These are phyloP conservation scores for Candida ipomoeae DNA, from an alignment of 805 yeast genomes.

Conservation along the genomic window DNA sequence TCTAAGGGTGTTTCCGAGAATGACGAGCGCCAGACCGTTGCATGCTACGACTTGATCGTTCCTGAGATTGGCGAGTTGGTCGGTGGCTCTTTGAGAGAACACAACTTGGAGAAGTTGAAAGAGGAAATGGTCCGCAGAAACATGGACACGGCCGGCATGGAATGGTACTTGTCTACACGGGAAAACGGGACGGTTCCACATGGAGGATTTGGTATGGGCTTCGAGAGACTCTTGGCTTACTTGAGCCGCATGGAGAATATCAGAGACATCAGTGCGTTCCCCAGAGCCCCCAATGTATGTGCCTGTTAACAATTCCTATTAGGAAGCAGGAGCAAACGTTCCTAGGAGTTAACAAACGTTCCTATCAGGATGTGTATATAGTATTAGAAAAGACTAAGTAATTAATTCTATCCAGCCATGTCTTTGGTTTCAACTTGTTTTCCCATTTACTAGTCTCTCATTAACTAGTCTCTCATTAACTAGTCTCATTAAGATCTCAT, in stretches of 20 bases:
- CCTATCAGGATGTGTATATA: no score
- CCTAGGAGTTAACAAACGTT: no score
- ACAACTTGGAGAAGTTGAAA: slow-evolving; percentile 45
- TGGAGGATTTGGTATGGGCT: slow-evolving; percentile 96
- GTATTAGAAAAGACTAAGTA: no score
- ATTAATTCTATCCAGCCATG: no score
- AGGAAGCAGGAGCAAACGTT: no score
- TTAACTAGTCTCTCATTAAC: no score
- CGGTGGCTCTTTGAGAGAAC: slow-evolving; percentile 94
- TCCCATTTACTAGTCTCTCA: no score
- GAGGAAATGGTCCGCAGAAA: slow-evolving; percentile 47
- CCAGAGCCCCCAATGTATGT: slow-evolving; percentile 55
- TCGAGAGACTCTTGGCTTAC: slow-evolving; percentile 78
- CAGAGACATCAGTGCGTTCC: slow-evolving; percentile 83
- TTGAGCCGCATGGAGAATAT: slow-evolving; percentile 73
- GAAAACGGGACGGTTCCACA: slow-evolving; percentile 82
- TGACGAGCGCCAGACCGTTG: slow-evolving; percentile 55
- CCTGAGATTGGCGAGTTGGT: slow-evolving; percentile 92
- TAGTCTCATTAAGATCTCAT: no score
- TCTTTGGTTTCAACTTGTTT: no score
- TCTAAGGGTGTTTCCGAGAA: slow-evolving; percentile 28
- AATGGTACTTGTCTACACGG: slow-evolving; percentile 79
- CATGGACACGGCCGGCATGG: slow-evolving; percentile 58
- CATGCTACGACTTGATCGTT: slow-evolving; percentile 81
- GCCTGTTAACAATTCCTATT: slow-evolving; percentile 21